phyloP scores from a whole-genome alignment of 306 rosid species.

The Dryas drummondii region DNA sequence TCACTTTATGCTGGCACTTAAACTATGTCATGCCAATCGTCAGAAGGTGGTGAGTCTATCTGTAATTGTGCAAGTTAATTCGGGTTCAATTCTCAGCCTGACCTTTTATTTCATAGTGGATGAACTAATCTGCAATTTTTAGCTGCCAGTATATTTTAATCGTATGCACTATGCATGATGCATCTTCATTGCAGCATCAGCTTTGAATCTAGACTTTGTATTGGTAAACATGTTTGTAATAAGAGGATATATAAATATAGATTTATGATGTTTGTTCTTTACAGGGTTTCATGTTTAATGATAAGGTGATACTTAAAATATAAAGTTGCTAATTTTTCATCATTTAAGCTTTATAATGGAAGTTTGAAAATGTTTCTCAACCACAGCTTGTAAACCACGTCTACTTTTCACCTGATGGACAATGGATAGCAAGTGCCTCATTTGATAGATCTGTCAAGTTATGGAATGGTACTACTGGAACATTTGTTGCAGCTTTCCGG shows the following conservation, averaged over 20 bases:
- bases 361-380: constrained; percentile 20
- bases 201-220: not conserved
- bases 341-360: constrained; percentile 20
- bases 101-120: not conserved
- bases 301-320: not conserved
- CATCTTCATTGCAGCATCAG: not conserved
- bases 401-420: constrained; percentile 95
- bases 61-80: not conserved
- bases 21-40: not conserved
- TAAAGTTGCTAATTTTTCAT: constrained; percentile 8
- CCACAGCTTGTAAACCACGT: constrained; percentile 88
- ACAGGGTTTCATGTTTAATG: not conserved
- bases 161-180: not conserved
- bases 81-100: not conserved
- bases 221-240: not conserved
- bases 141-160: not conserved
- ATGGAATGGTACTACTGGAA: constrained; percentile 78
- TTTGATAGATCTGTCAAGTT: constrained; percentile 92
- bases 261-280: constrained; percentile 7
- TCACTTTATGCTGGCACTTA: not conserved
- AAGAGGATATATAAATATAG: not conserved
- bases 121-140: not conserved
- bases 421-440: constrained; percentile 96
- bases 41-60: not conserved
- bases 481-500: constrained; percentile 75